These are phyloP conservation scores for Alternaria sp. DNA, from an alignment of 2,329 filamentous ascomycete species.

Conservation along the genomic window DNA sequence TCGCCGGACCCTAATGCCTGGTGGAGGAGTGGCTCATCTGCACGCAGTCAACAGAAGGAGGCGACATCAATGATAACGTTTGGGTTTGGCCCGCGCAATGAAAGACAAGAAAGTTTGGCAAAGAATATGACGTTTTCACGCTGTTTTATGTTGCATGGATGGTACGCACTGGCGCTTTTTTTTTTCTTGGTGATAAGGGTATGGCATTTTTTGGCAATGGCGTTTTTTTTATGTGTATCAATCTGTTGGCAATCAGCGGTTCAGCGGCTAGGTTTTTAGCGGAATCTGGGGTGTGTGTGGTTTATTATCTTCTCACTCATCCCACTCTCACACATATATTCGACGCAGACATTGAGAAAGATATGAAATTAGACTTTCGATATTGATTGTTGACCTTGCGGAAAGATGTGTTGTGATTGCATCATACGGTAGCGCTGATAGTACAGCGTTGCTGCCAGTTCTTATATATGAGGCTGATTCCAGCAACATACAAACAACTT, in stretches of 20 bases:
- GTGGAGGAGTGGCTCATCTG: fast-evolving
- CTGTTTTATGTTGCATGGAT: constrained; percentile 21
- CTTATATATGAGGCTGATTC: no score
- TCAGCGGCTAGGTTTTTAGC: constrained; percentile 25
- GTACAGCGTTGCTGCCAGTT: no score
- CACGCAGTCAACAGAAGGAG: neutral
- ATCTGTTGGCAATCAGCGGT: constrained; percentile 19
- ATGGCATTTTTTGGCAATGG: constrained; percentile 24
- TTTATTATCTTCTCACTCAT: neutral
- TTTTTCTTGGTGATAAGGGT: neutral
- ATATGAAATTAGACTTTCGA: neutral
- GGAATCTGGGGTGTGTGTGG: neutral
- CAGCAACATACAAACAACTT: no score
- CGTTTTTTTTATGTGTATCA: constrained; percentile 5
- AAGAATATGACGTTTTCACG: neutral
- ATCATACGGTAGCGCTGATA: no score
- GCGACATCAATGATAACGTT: neutral
- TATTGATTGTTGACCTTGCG: neutral
- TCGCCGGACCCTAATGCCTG: neutral
- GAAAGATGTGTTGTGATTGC: neutral
- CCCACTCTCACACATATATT: neutral
- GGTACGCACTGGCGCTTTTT: constrained; percentile 11
- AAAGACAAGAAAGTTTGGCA: neutral
- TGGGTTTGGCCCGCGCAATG: neutral
- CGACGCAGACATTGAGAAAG: neutral